Percentiles rank a stretch among this genome's conserved stretches.
Conservation (phyloP, 352 stramenopile genomes). For the Globisporangium uncinulatum region DNA sequence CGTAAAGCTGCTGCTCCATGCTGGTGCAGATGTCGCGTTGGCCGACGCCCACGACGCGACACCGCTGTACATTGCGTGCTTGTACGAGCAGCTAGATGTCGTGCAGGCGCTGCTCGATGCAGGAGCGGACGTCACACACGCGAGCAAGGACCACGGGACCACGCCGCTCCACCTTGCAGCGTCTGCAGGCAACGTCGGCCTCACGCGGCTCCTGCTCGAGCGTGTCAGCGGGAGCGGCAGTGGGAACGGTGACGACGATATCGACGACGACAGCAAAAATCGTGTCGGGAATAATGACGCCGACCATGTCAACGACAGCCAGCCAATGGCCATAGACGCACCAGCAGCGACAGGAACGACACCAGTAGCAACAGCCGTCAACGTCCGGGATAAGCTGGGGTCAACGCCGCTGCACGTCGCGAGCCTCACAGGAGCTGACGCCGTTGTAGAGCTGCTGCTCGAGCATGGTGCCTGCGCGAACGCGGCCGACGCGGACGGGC, state of each 20-base stretch:
- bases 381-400: conserved; percentile 7
- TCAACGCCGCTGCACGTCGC: conserved; percentile 22
- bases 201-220: background rate
- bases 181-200: background rate
- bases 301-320: no score
- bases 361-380: conserved; percentile 7
- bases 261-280: background rate
- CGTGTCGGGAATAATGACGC: no score
- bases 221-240: background rate
- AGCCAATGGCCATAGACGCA: no score
- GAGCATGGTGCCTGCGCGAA: conserved; percentile 7
- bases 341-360: background rate
- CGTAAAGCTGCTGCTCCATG: background rate
- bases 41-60: conserved; percentile 10
- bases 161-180: conserved; percentile 23
- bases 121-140: conserved; percentile 12
- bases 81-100: conserved; percentile 19
- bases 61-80: conserved; percentile 21
- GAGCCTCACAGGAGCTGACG: background rate
- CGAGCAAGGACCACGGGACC: conserved; percentile 12
- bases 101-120: conserved; percentile 15
- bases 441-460: conserved; percentile 1
- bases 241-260: background rate
- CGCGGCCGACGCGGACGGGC: conserved; percentile 1
- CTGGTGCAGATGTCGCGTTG: background rate